Evolutionary conservation across 2,329 filamentous ascomycete species (phyloP), one percentile per base, ranked within the genome.

Genomic region (Tolypocladium album): DNA sequence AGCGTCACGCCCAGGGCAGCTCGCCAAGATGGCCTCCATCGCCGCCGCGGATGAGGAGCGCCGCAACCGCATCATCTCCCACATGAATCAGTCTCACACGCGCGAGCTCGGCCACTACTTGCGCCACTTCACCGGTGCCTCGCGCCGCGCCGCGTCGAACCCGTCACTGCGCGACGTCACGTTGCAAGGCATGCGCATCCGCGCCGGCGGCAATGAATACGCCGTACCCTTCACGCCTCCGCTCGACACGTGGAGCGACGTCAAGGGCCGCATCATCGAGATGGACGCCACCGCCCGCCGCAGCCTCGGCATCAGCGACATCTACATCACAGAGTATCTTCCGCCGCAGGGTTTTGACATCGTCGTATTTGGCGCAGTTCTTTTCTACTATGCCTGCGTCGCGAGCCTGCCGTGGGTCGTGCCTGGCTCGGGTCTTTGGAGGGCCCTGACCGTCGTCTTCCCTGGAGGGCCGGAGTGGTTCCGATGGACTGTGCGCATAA

Each of bases 71-170:
- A 77, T 78, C 72, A 83, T 93, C 69, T 79, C 79, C 40, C 92
- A 97, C 78, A 94, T 97, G 90, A 96, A 97, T 76, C 78, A 78
- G 52, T 88, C 93, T 73, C 93, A 96, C 75, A 77, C 81, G 58
- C 81, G 84, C 66, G 90, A 90, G 61, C 84, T 96, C 57, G 77
- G 82, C 60, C 82, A 88, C 69, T 96, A 92, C 74, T 83, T 95
- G n/a, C 86, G 86, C 64, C 83, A 91, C 72, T 91, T 86, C 76
- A 79, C 77, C 70, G 72, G 78, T 20, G 77, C 90, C 53, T 81
- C 86, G 20, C 68, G 80, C 9, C 72, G 75, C 61, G 59, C 59
- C 17, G 75, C 80, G 57, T 81, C 87, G 34, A 55, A 59, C 57
- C 75, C 82, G 60, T 75, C 78, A 24, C 78, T 96, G 64, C 76